phyloP scores from a whole-genome alignment of 1,139 yeast genomes.

The Nematodospora anomalae region DNA sequence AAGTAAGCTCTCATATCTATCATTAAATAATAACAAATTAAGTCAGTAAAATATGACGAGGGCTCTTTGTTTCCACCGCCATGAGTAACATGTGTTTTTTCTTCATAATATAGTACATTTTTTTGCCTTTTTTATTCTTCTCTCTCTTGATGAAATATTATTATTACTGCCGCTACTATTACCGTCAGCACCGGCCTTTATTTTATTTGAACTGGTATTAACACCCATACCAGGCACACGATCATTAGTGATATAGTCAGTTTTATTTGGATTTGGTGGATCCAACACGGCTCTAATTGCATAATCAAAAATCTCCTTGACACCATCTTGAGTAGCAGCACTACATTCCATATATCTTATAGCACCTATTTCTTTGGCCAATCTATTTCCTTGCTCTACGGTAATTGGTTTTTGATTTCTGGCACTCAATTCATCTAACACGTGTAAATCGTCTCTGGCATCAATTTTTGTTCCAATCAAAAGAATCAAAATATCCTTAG shows the following conservation, averaged over 20 bases:
- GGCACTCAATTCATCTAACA: conserved; percentile 68
- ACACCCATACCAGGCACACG: conserved; percentile 6
- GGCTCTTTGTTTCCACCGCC: too few relatives aligned
- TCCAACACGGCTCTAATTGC: conserved; percentile 73
- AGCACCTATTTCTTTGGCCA: conserved; percentile 74
- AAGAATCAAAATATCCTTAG: conserved; percentile 69
- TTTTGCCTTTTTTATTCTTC: conserved; percentile 45
- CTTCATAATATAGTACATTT: conserved; percentile 51
- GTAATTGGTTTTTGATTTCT: conserved; percentile 64
- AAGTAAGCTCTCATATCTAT: conserved; percentile 1
- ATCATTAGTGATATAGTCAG: conserved; percentile 10
- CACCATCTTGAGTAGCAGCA: conserved; percentile 89
- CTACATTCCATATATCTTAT: conserved; percentile 84
- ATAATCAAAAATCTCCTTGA: conserved; percentile 75
- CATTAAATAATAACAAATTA: conserved; percentile 4
- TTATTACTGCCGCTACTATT: conserved; percentile 2
- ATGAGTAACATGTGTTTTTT: neutral
- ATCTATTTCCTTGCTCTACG: conserved; percentile 59
- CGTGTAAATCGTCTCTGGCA: conserved; percentile 77
- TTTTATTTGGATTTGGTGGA: conserved; percentile 39
- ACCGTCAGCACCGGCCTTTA: conserved; percentile 3
- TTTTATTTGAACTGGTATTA: conserved; percentile 1
- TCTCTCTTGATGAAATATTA: conserved; percentile 18
- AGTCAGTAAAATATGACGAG: neutral
- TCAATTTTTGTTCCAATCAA: conserved; percentile 87